Evolutionary conservation across 805 yeast species (phyloP).

Genomic region (Tetrapisispora namnaoensis): DNA sequence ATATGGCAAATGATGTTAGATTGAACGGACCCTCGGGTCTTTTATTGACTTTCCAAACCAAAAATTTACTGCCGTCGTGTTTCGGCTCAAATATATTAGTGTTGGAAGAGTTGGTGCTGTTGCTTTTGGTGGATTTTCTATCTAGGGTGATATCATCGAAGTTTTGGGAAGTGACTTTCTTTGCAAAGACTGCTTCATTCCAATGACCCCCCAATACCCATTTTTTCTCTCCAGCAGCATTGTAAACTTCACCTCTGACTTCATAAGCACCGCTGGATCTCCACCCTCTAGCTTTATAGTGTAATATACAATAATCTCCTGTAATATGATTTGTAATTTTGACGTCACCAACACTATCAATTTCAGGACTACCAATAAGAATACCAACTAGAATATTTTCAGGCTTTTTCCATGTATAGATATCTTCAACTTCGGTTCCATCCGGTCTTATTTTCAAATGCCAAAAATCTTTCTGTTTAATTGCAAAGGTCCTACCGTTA

Average conservation of each 20-base stretch:
- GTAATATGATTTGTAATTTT: constrained; percentile 72
- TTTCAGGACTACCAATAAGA: constrained; percentile 84
- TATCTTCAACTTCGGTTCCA: constrained; percentile 44
- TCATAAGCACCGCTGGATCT: constrained; percentile 85
- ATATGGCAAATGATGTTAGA: constrained; percentile 79
- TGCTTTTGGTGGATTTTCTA: constrained; percentile 10
- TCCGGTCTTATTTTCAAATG: constrained; percentile 73
- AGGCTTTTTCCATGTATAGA: constrained; percentile 87
- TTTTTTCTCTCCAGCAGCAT: constrained; percentile 48
- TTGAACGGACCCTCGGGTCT: constrained; percentile 85
- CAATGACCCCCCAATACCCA: constrained; percentile 94
- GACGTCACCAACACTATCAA: constrained; percentile 92
- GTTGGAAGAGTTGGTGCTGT: constrained; percentile 19
- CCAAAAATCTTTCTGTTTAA: constrained; percentile 89
- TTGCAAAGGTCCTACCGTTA: constrained; percentile 85
- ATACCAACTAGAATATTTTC: constrained; percentile 91
- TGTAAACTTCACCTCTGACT: constrained; percentile 66
- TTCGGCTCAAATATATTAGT: constrained; percentile 14
- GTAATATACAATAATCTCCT: constrained; percentile 64
- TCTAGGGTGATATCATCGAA: constrained; percentile 15
- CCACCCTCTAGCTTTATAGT: constrained; percentile 91
- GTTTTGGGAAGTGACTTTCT: constrained; percentile 28
- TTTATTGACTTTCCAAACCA: constrained; percentile 80
- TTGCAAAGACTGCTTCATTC: constrained; percentile 77
- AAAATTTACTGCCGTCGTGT: constrained; percentile 41